Evolutionary conservation across 352 stramenopile genomes (phyloP), one percentile per base, ranked within the genome.

Genomic region (Pythium aristosporum): DNA sequence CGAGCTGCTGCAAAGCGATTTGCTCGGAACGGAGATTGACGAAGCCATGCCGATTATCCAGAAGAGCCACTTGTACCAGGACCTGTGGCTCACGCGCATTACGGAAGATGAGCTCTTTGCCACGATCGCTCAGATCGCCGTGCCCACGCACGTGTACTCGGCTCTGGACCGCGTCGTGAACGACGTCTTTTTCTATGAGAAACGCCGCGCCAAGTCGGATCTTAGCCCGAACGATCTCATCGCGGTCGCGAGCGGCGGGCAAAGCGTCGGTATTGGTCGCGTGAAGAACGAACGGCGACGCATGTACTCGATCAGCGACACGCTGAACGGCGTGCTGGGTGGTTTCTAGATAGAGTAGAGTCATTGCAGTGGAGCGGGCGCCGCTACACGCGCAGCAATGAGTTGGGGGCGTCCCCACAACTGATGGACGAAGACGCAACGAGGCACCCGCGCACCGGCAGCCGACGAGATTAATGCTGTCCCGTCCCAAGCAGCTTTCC

Each of bases 141-240:
- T 94, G 0, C 82, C 88, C 3, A 83, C 70, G 30, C 76, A 91
- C 21, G 79, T 95, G 13, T 87, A 86, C 46, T 76, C 79, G 39
- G 76, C 76, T 3, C 71, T 96, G 15, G 80, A 94, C 54, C 79
- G 80, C 1, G 81, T 92, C 9, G 81, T 93, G 43, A 89, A 93
- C 39, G 82, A 93, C 54, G 86, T 92, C 2, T 93, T 93, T 63
- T 95, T 94, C 52, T 95, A 89, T 58, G 80, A 92, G 42, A 92
- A 92, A 62, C 77, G 76, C 3, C 50, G 52, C 12, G 43, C 2
- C 54, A 83, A 32, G 41, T n/a, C n/a, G n/a, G 67, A 65, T 11
- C 25, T 39, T 13, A 41, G 21, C 21, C 68, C 57, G 8, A 73
- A 66, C 16, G 74, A 74, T 39, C 67, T 79, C 43, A 73, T 80